phyloP scores from a whole-genome alignment of 441 rosid genomes.

The Populus hybrid region DNA sequence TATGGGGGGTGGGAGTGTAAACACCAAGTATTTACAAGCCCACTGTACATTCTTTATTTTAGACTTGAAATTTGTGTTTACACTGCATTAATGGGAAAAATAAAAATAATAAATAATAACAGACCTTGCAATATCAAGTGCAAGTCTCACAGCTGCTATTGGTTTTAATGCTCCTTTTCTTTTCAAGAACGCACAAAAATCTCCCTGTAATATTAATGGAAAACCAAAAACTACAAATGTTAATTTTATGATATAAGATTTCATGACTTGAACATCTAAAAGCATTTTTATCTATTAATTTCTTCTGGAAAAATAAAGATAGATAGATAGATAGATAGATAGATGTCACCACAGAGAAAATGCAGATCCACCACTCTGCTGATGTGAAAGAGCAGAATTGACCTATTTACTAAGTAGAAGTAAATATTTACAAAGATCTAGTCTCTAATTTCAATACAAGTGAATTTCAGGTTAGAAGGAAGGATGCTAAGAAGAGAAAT shows the following conservation, averaged over 20 bases:
- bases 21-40: background rate
- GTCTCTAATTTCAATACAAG: background rate
- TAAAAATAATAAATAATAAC: slow-evolving; percentile 1
- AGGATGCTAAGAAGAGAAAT: background rate
- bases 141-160: slow-evolving; percentile 56
- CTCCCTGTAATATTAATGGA: slow-evolving; percentile 58
- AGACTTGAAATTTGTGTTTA: background rate
- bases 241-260: slow-evolving; percentile 1
- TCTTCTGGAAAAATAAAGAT: background rate
- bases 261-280: background rate
- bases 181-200: slow-evolving; percentile 57
- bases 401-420: background rate
- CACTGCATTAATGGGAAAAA: background rate
- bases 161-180: slow-evolving; percentile 58
- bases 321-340: background rate
- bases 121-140: slow-evolving; percentile 96
- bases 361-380: background rate
- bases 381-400: background rate
- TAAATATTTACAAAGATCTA: background rate
- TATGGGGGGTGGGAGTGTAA: background rate
- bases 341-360: background rate
- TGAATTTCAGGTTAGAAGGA: background rate
- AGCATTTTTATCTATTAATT: background rate
- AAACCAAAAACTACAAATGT: slow-evolving; percentile 11
- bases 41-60: background rate